phyloP scores from a whole-genome alignment of 805 yeast species.

The Kodamaea laetipori region DNA sequence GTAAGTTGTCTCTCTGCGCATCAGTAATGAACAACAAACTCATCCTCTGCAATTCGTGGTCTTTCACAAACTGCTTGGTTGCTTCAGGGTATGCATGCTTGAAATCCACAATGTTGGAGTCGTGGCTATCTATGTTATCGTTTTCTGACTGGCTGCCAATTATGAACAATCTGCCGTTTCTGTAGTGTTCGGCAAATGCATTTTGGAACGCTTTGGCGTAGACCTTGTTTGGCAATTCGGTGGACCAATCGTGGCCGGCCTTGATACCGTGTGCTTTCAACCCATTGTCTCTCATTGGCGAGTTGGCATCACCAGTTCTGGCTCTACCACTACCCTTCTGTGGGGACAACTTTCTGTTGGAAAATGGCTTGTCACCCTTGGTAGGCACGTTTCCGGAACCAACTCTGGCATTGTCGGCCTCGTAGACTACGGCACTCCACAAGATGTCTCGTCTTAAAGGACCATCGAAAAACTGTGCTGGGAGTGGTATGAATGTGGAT shows the following conservation, averaged over 20 bases:
- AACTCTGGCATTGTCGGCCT: constrained; percentile 84
- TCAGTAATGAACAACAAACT: constrained; percentile 70
- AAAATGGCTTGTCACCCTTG: constrained; percentile 82
- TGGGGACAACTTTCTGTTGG: constrained; percentile 76
- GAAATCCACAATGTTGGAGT: constrained; percentile 35
- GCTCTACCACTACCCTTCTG: constrained; percentile 97
- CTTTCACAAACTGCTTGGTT: constrained; percentile 50
- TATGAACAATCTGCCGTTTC: constrained; percentile 68
- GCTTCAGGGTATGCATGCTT: constrained; percentile 45
- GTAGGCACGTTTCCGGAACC: constrained; percentile 88
- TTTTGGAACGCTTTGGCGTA: constrained; percentile 76
- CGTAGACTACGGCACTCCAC: constrained; percentile 93
- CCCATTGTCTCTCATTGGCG: constrained; percentile 89
- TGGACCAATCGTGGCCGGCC: constrained; percentile 88
- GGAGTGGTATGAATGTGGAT: constrained; percentile 70
- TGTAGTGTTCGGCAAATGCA: constrained; percentile 81
- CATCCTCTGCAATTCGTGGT: constrained; percentile 51
- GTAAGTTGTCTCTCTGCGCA: constrained; percentile 59
- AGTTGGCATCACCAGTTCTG: constrained; percentile 93
- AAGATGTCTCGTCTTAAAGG: constrained; percentile 88
- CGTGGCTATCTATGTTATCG: constrained; percentile 13
- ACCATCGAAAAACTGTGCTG: constrained; percentile 63
- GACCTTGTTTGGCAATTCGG: constrained; percentile 70
- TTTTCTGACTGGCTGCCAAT: constrained; percentile 54
- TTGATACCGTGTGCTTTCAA: constrained; percentile 85